phyloP scores from a whole-genome alignment of 116 monocot species.

The Dioscorea cayenensis region DNA sequence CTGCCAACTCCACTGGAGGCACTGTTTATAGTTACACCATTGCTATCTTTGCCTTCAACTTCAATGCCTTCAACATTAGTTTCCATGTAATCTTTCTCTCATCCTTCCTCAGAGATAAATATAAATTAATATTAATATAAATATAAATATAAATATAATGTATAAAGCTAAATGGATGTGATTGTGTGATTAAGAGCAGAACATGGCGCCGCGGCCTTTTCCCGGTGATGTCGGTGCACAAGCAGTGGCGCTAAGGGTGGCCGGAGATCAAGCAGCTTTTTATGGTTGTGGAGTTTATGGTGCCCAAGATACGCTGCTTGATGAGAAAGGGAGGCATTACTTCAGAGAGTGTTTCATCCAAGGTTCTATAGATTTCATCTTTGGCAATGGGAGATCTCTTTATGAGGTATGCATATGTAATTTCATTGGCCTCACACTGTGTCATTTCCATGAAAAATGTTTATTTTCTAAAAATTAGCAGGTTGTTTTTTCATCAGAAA shows the following conservation, averaged over 20 bases:
- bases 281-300: conserved; percentile 68
- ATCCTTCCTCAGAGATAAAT: neutral
- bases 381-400: neutral
- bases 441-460: too few species aligned
- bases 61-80: conserved; percentile 58
- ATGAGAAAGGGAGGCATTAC: conserved; percentile 46
- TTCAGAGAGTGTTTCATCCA: conserved; percentile 47
- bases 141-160: neutral
- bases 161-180: neutral
- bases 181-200: conserved; percentile 15
- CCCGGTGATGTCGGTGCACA: conserved; percentile 39
- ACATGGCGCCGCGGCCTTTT: conserved; percentile 19
- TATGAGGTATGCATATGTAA: conserved; percentile 7
- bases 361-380: conserved; percentile 38
- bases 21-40: conserved; percentile 41
- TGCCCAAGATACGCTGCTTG: conserved; percentile 55
- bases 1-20: conserved; percentile 46
- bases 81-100: conserved; percentile 28
- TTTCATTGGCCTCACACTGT: neutral
- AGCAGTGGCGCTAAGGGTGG: conserved; percentile 60
- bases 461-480: too few species aligned
- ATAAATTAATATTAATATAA: neutral
- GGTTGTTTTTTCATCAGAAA: too few species aligned
- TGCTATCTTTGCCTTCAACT: conserved; percentile 46
- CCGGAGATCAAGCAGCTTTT: conserved; percentile 69